Conservation (phyloP, 2,329 filamentous ascomycete genomes). For the Xylariaceae sp. region DNA sequence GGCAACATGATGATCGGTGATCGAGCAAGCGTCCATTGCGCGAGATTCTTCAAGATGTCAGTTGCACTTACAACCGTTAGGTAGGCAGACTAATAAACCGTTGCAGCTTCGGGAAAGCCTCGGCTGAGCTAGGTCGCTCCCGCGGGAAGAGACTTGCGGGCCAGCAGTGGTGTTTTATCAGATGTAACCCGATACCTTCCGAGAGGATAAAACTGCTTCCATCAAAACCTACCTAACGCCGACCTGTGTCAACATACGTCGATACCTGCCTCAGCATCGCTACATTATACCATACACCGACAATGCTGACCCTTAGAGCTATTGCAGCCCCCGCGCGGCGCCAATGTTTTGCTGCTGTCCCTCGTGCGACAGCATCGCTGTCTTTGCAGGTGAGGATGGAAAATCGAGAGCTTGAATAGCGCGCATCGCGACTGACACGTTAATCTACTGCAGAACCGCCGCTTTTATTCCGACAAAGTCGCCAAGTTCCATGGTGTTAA, state of each 20-base stretch:
- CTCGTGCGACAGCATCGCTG: constrained; percentile 47
- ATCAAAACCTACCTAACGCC: neutral
- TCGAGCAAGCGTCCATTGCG: too few relatives aligned
- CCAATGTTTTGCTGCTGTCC: constrained; percentile 71
- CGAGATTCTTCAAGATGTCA: too few relatives aligned
- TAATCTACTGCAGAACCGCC: constrained; percentile 38
- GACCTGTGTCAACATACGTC: neutral
- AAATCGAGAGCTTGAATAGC: constrained; percentile 1
- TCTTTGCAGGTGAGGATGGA: constrained; percentile 53
- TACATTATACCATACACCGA: constrained; percentile 29
- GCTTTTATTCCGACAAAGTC: constrained; percentile 65
- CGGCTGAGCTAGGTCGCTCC: too few relatives aligned
- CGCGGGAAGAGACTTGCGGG: too few relatives aligned
- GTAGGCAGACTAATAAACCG: too few relatives aligned
- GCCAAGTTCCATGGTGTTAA: constrained; percentile 93
- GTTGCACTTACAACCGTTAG: too few relatives aligned
- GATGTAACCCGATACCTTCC: constrained; percentile 5
- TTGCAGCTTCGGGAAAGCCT: too few relatives aligned
- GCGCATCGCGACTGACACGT: constrained; percentile 21
- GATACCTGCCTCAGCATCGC: constrained; percentile 4
- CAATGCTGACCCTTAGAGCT: constrained; percentile 79
- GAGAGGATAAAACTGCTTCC: neutral
- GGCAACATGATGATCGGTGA: too few relatives aligned
- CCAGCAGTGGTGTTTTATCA: too few relatives aligned
- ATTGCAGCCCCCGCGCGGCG: constrained; percentile 70